These are phyloP conservation scores for Hypomyces rosellus DNA, from an alignment of 2,329 filamentous ascomycete genomes.

Conservation along the genomic window DNA sequence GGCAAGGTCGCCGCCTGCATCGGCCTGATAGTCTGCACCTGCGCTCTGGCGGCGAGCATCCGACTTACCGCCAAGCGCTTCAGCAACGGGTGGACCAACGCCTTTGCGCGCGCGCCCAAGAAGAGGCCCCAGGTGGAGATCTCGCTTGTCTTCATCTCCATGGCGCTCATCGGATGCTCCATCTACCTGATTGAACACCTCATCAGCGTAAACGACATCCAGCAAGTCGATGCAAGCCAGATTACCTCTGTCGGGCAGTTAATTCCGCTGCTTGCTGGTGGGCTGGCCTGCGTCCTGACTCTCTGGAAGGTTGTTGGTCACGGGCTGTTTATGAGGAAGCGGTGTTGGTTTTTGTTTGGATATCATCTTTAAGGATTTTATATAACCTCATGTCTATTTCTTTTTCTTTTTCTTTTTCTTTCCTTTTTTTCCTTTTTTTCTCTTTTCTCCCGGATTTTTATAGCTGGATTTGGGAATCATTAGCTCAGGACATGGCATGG, in stretches of 20 bases:
- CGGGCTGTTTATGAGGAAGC: slow-evolving; percentile 12
- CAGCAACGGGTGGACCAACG: slow-evolving; percentile 4
- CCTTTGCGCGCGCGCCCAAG: slow-evolving; percentile 3
- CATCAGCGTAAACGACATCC: slow-evolving; percentile 14
- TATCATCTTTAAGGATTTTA: slow-evolving; percentile 5
- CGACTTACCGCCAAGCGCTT: slow-evolving; percentile 9
- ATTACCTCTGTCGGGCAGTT: slow-evolving; percentile 17
- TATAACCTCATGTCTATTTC: not conserved
- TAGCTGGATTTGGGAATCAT: not conserved
- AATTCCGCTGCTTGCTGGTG: slow-evolving; percentile 19
- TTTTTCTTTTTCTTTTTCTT: not conserved
- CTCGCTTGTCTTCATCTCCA: slow-evolving; percentile 15
- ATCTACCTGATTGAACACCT: slow-evolving; percentile 17
- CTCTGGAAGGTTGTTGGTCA: slow-evolving; percentile 16
- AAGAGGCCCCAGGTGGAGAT: slow-evolving; percentile 16
- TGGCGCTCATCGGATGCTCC: slow-evolving; percentile 15
- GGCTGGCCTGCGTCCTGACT: slow-evolving; percentile 12
- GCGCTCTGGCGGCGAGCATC: slow-evolving; percentile 3
- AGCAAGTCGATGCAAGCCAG: slow-evolving; percentile 8
- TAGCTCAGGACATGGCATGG: too few relatives aligned
- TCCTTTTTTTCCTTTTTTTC: not conserved
- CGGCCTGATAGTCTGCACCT: slow-evolving; percentile 14
- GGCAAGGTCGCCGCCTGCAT: slow-evolving; percentile 13
- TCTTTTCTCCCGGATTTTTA: not conserved
- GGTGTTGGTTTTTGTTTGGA: slow-evolving; percentile 17